Evolutionary conservation across 2,329 filamentous ascomycete genomes (phyloP), one percentile per base, ranked within the genome.

Genomic region (Samsoniella hepiali): DNA sequence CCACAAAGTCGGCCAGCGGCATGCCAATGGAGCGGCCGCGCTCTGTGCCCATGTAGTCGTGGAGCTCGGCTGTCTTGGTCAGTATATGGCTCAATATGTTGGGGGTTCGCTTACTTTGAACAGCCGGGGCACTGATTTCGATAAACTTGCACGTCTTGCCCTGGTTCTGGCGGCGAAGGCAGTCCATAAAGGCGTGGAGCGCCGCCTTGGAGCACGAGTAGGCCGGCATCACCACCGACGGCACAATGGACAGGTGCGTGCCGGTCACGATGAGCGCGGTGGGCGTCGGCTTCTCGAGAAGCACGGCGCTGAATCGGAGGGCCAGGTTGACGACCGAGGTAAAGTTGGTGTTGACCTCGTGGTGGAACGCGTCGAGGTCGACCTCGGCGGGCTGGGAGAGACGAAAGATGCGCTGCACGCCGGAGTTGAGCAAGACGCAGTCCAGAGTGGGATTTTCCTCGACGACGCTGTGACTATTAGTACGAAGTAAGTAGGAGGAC

Each of bases 381-480:
- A 74, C 68, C 44, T 61, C 63, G 57, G 36, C 44, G 1, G 68
- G 65, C 10, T 59, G 34, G 45, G 58, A 50, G 9, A 69, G 22
- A 66, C 68, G 27, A 68, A 81, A 68, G 0, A 67, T 68, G 27
- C 73, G 74, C 70, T 88, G 84, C 44, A 82, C 74, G 34, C 84
- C 84, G 0, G 84, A 80, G 70, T 87, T 87, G 62, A 87, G 74
- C 62, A 87, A 72, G 36, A 88, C 70, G 66, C 78, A 80, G 72
- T 87, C 84, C 34, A 88, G 78, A 34, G 79, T 73, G 0, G 84
- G 81, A 68, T 83, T 76, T 1, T 61, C 59, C 13, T 66, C 44
- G 29, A 66, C 54, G 11, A 68, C 61, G 9, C 64, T 66, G 40
- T 2, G n/a, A 2, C 29, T 17, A 2, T 50, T 7, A 49, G 32